Percentiles rank a stretch among this genome's conserved stretches.
Conservation (phyloP, 768 basidiomycete species). For the Mrakia frigida region DNA sequence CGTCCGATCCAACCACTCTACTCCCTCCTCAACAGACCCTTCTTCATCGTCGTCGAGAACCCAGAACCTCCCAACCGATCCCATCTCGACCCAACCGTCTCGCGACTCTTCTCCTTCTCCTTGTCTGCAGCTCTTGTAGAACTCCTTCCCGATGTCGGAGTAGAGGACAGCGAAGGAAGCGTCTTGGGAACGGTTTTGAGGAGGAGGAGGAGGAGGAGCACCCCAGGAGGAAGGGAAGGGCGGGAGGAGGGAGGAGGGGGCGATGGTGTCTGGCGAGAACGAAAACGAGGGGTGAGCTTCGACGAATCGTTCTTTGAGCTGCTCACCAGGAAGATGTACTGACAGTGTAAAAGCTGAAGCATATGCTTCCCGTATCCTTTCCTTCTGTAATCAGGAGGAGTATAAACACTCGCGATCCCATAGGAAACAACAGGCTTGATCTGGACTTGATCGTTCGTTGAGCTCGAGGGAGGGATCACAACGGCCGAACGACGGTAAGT, state of each 20-base stretch:
- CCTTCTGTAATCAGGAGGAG: neutral
- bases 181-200: neutral
- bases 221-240: neutral
- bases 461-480: neutral
- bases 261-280: conserved; percentile 3
- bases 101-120: neutral
- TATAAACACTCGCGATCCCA: conserved; percentile 25
- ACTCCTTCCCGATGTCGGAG: conserved; percentile 24
- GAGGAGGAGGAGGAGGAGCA: neutral
- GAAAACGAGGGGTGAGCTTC: neutral
- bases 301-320: neutral
- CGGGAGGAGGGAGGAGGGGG: conserved; percentile 4
- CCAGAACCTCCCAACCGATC: conserved; percentile 10
- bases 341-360: conserved; percentile 23
- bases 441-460: neutral
- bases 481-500: conserved; percentile 22
- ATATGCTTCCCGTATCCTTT: conserved; percentile 19
- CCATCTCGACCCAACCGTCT: conserved; percentile 19
- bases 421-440: neutral
- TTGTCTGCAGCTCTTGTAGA: conserved; percentile 15
- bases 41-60: neutral
- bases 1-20: neutral
- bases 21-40: neutral
- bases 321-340: neutral
- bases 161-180: conserved; percentile 24